A percentile compares a stretch with the other conserved stretches of the same genome.
Evolutionary conservation across 192 early-diverging fungal species (phyloP).

Genomic region (Umbelopsis vinacea): DNA sequence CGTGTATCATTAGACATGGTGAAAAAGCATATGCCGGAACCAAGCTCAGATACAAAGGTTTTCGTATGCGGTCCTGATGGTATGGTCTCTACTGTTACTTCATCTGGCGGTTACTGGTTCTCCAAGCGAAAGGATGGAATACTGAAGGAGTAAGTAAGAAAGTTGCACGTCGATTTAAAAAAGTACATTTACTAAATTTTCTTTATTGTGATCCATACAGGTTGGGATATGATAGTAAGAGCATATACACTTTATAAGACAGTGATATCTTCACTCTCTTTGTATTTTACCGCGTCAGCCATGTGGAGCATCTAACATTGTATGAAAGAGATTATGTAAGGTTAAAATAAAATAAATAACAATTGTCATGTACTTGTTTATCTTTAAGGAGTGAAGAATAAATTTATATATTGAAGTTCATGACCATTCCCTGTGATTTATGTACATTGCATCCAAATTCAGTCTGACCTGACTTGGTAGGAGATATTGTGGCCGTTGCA

Average conservation of each 20-base stretch:
- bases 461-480: background rate
- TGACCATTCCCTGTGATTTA: constrained; percentile 18
- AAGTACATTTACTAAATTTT: background rate
- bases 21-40: constrained; percentile 58
- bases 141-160: background rate
- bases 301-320: too few relatives aligned
- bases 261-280: background rate
- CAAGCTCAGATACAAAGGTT: constrained; percentile 20
- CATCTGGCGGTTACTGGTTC: too few relatives aligned
- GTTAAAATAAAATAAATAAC: too few relatives aligned
- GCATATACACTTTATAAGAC: background rate
- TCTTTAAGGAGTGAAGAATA: too few relatives aligned
- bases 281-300: background rate
- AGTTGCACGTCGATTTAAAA: too few relatives aligned
- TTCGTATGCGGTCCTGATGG: constrained; percentile 25
- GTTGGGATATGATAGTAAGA: background rate
- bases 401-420: constrained; percentile 4
- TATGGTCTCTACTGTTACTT: background rate
- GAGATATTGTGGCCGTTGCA: constrained; percentile 22
- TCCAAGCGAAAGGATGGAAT: background rate
- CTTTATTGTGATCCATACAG: background rate
- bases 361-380: too few relatives aligned
- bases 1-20: constrained; percentile 65
- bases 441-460: constrained; percentile 5
- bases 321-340: too few relatives aligned